Evolutionary conservation across 805 yeast species (phyloP).

Genomic region (Candida wancherniae): DNA sequence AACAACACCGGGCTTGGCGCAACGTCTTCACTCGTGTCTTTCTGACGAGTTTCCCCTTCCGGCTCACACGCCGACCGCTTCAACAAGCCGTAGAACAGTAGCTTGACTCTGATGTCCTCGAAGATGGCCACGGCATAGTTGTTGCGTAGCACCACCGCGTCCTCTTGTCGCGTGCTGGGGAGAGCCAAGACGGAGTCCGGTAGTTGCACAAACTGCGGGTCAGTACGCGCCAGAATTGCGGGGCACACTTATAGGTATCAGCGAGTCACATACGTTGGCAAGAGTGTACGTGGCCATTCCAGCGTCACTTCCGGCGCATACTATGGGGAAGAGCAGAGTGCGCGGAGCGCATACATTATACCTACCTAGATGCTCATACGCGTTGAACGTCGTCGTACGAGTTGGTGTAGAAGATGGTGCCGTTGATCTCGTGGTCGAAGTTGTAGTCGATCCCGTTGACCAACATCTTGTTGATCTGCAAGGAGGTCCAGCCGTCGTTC

Average conservation of each 20-base stretch:
- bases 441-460: constrained; percentile 33
- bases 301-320: too few species aligned
- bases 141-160: constrained; percentile 4
- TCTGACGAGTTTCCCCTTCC: too few species aligned
- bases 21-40: background rate
- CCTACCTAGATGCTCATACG: background rate
- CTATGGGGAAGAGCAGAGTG: too few species aligned
- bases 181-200: too few species aligned
- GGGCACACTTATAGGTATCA: too few species aligned
- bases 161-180: too few species aligned
- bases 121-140: constrained; percentile 11
- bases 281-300: too few species aligned
- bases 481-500: constrained; percentile 34
- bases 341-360: too few species aligned
- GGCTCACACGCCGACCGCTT: constrained; percentile 1
- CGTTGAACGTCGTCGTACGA: constrained; percentile 18
- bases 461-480: constrained; percentile 22
- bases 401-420: constrained; percentile 33
- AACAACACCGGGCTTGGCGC: constrained; percentile 1
- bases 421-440: constrained; percentile 36
- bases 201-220: too few species aligned
- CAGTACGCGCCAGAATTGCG: too few species aligned
- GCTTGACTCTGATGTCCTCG: constrained; percentile 9
- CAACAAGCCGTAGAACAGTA: constrained; percentile 8
- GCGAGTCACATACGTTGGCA: too few species aligned